A percentile compares a stretch with the other conserved stretches of the same genome.
Conservation (phyloP, 495 filamentous ascomycete species). For the Jackrogersella minutella region DNA sequence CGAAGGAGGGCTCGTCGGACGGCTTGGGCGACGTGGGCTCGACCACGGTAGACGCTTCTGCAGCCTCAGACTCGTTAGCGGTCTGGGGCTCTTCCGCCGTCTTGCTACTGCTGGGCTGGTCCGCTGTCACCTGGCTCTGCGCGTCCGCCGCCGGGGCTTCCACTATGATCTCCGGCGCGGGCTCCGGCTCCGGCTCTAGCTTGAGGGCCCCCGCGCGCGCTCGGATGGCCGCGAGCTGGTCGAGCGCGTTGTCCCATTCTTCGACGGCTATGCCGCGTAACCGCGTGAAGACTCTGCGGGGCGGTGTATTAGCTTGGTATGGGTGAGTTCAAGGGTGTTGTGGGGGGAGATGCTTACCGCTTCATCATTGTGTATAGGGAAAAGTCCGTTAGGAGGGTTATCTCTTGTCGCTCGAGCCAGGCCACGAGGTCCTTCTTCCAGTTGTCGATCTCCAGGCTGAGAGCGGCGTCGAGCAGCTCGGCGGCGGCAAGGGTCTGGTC, state of each 20-base stretch:
- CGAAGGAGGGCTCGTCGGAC: background rate
- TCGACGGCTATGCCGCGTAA: conserved; percentile 7
- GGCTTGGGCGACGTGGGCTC: too few relatives aligned
- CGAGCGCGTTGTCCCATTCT: conserved; percentile 24
- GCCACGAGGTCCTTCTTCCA: conserved; percentile 19
- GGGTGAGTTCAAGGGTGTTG: background rate
- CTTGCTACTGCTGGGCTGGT: background rate
- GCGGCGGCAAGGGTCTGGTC: conserved; percentile 15
- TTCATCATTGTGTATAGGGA: conserved; percentile 20
- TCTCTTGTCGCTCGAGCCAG: conserved; percentile 28
- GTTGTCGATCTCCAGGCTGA: conserved; percentile 15
- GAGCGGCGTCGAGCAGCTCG: background rate
- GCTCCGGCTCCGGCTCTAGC: conserved; percentile 14
- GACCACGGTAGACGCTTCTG: background rate
- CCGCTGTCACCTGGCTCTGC: background rate
- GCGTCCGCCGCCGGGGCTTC: background rate
- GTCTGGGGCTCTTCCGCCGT: background rate
- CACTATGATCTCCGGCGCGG: background rate
- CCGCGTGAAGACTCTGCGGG: conserved; percentile 7
- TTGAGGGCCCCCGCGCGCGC: background rate
- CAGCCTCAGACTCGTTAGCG: conserved; percentile 13
- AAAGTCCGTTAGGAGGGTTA: conserved; percentile 6
- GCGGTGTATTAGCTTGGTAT: conserved; percentile 3
- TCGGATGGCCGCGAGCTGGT: background rate
- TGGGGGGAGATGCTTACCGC: conserved; percentile 9